Conservation (phyloP, 2,329 filamentous ascomycete genomes). For the Phialocephala sp. region DNA sequence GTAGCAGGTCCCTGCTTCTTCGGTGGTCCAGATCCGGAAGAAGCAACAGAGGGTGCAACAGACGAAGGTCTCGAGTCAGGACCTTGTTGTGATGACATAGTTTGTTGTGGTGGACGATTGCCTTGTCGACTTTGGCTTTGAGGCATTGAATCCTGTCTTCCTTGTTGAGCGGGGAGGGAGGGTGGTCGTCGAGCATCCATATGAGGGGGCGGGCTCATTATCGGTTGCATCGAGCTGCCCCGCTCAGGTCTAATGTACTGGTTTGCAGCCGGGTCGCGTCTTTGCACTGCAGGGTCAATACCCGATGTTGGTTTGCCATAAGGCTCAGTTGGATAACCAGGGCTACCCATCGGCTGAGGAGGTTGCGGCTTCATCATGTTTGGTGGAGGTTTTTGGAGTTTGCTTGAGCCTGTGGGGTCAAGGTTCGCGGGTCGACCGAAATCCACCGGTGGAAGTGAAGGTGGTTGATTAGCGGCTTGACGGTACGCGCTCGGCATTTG, state of each 20-base stretch:
- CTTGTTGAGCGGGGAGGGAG: constrained; percentile 10
- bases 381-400: constrained; percentile 31
- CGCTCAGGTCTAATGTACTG: constrained; percentile 32
- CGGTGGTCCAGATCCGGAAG: constrained; percentile 23
- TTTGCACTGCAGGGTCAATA: constrained; percentile 22
- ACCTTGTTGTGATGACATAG: constrained; percentile 30
- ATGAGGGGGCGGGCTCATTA: constrained; percentile 19
- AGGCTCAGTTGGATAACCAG: constrained; percentile 20
- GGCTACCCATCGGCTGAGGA: constrained; percentile 18
- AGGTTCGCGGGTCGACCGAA: constrained; percentile 31
- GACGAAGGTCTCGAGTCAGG: constrained; percentile 25
- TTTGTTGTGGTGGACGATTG: constrained; percentile 32
- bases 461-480: constrained; percentile 43
- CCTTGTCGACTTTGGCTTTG: constrained; percentile 22
- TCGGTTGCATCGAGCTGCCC: constrained; percentile 33
- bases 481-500: constrained; percentile 50
- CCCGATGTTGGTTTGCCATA: constrained; percentile 19
- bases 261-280: constrained; percentile 30
- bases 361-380: constrained; percentile 34
- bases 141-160: constrained; percentile 19
- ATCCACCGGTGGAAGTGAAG: constrained; percentile 31
- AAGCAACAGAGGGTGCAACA: constrained; percentile 19
- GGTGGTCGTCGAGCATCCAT: constrained; percentile 8
- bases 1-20: constrained; percentile 77
- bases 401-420: constrained; percentile 25